Base-by-base conservation (phyloP, 75 land plant genomes). In the Selaginella tamariscina region DNA sequence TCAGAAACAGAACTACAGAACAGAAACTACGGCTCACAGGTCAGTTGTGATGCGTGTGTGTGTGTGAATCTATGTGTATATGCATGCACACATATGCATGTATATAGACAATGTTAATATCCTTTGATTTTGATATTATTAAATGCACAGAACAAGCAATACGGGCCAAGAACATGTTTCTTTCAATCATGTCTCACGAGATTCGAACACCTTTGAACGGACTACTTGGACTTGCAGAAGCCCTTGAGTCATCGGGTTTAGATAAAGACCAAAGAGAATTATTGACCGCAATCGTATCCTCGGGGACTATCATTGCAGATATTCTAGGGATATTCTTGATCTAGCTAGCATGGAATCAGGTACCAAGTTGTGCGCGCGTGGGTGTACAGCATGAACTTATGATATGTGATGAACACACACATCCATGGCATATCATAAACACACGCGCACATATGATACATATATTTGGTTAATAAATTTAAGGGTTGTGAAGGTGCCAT, bases 121-220 rank as follows among this genome's bases (percentile, higher is more conserved):
- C n/a, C n/a, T n/a, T n/a, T n/a, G n/a, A n/a, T n/a, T n/a, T n/a
- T n/a, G n/a, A n/a, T n/a, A n/a, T n/a, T n/a, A n/a, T n/a, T n/a
- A n/a, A n/a, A n/a, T n/a, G n/a, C n/a, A 31, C 49, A 72, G 69
- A 66, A 69, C 33, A 72, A 1, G 56, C 62, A 22, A 72, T 72
- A 30, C 69, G 64, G 31, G 74, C 74, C 9, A 72, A 72, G 69
- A 72, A 72, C 30, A 60, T 72, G 69, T 72, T 72, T 31, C 70
- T 72, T 39, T 29, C 74, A 1, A 72, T 72, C 32, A 72, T 65
- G 68, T 72, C 73, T 15, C 73, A 72, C 33, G 73, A 72, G 56
- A 72, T 72, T 22, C 55, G 70, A 29, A 72, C 74, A 2, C 70
- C 69, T 0, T 66, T 72, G 74, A 72, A 72, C 65, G 74, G 74